These are phyloP conservation scores for Penicillium ochrochloron DNA, from an alignment of 495 filamentous ascomycete genomes.

Conservation along the genomic window DNA sequence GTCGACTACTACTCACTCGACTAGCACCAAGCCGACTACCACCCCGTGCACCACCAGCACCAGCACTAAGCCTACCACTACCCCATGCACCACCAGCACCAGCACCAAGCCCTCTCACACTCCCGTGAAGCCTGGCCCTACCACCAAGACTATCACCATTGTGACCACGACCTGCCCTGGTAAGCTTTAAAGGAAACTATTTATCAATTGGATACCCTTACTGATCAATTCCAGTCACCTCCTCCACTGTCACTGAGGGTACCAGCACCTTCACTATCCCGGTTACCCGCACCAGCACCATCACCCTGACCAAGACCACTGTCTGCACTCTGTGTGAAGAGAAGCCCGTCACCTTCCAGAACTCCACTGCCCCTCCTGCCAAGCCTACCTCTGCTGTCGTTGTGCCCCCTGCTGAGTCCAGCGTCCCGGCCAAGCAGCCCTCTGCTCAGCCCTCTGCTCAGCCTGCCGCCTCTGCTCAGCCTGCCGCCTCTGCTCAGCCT, in stretches of 20 bases:
- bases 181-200: conserved; percentile 22
- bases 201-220: conserved; percentile 2
- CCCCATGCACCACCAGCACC: conserved; percentile 10
- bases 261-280: conserved; percentile 37
- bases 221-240: conserved; percentile 37
- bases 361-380: conserved; percentile 28
- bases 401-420: conserved; percentile 8
- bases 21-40: conserved; percentile 5
- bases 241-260: conserved; percentile 39
- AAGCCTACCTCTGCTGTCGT: conserved; percentile 12
- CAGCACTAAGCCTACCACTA: conserved; percentile 7
- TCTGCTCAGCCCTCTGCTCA: conserved; percentile 11
- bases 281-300: conserved; percentile 43
- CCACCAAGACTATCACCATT: conserved; percentile 41
- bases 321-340: conserved; percentile 36
- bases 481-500: conserved; percentile 11
- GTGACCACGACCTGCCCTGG: conserved; percentile 46
- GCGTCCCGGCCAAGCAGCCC: conserved; percentile 12
- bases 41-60: conserved; percentile 20
- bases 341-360: conserved; percentile 34
- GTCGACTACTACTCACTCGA: conserved; percentile 10
- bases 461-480: conserved; percentile 7
- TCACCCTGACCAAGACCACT: conserved; percentile 41
- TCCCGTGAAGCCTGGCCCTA: conserved; percentile 23
- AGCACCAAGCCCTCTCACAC: conserved; percentile 17